Evolutionary conservation across 2,329 filamentous ascomycete genomes (phyloP), one percentile per base, ranked within the genome.

Genomic region (Lachnellula willkommii): DNA sequence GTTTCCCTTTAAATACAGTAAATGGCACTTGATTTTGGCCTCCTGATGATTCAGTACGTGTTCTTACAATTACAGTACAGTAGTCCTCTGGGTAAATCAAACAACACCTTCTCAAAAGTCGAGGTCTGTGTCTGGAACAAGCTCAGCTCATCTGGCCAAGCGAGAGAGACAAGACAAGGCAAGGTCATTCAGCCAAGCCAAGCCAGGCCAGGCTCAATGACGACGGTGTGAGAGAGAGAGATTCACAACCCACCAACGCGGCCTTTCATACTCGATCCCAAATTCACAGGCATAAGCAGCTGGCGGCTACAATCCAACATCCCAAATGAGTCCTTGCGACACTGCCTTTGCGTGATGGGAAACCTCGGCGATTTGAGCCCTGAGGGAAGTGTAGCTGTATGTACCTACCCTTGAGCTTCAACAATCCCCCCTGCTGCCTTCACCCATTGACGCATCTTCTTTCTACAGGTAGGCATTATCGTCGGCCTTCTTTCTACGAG

Each of bases 401-500:
- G 85, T 74, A 56, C 48, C 35, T 74, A 56, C 48, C 35, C 47
- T n/a, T 55, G 17, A 8, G 35, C 22, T 24, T 24, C 39, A 35
- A 20, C 39, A 26, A 43, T 20, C 39, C 32, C 47, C 47, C 56
- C 28, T 42, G 28, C 56, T 24, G 40, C 36, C 52, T 37, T 54
- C 46, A 57, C 22, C 53, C 51, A 54, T 54, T 57, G 47, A 63
- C 46, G n/a, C 28, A 52, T 49, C 14, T 54, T 12, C 60, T 53
- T 58, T 50, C 12, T 58, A 52, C 69, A 95, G 90, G 81, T 97
- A 69, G 94, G 94, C 68, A 91, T 99, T 70, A 74, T 96, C 61
- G 93, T 96, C 70, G 94, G 94, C 66, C 81, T 99, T 62, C 72
- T 96, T 65, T 97, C 93, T 56, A 96, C 94, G 58, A 94, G 91